These are phyloP conservation scores for Ramularia endophylla DNA, from an alignment of 2,329 filamentous ascomycete species.

Conservation along the genomic window DNA sequence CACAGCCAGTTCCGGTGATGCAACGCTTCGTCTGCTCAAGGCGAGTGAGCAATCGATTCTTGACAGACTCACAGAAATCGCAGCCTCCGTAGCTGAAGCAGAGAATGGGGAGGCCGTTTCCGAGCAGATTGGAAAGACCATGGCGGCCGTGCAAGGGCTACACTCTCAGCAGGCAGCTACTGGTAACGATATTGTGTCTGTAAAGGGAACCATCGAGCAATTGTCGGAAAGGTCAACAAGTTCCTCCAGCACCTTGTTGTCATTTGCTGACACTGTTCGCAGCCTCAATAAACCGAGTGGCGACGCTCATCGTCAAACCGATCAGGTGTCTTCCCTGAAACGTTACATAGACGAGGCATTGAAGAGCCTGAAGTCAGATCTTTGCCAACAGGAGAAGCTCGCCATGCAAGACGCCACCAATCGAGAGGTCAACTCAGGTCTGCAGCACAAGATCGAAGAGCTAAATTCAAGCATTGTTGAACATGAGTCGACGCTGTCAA, in stretches of 20 bases:
- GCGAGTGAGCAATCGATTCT: conserved; percentile 12
- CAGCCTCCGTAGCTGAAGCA: conserved; percentile 9
- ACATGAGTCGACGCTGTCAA: conserved; percentile 5
- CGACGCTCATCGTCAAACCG: not conserved
- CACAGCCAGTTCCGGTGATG: conserved; percentile 5
- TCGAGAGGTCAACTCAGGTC: conserved; percentile 10
- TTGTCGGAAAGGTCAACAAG: conserved; percentile 14
- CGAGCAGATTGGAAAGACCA: conserved; percentile 15
- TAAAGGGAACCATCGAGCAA: conserved; percentile 16
- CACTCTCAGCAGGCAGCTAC: conserved; percentile 13
- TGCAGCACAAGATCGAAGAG: conserved; percentile 15
- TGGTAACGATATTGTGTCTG: conserved; percentile 14
- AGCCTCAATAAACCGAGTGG: not conserved
- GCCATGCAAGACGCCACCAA: conserved; percentile 11
- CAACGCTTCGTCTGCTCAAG: conserved; percentile 11
- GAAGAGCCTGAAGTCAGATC: conserved; percentile 13
- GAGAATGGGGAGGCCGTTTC: conserved; percentile 4
- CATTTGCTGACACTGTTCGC: conserved; percentile 1
- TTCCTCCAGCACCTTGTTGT: not conserved
- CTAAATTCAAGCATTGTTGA: conserved; percentile 5
- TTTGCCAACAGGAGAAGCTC: conserved; percentile 16
- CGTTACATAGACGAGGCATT: conserved; percentile 14
- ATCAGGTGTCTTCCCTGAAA: conserved; percentile 4
- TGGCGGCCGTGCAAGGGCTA: conserved; percentile 15
- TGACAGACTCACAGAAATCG: conserved; percentile 21